Base-by-base conservation (phyloP, 2,329 filamentous ascomycete species). In the Beauveria australis region DNA sequence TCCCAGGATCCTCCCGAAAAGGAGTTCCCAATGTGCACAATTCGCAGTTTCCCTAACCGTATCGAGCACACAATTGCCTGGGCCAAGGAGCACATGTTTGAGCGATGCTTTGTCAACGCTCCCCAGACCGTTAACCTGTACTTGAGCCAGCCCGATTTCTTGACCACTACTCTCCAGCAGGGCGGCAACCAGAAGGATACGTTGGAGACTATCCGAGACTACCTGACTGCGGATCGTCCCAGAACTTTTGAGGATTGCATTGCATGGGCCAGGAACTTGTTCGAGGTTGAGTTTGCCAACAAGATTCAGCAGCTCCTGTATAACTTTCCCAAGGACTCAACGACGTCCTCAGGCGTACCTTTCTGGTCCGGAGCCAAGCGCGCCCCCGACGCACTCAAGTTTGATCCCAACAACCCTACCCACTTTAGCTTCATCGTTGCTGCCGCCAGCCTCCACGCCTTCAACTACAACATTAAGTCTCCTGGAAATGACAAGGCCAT, bases 311-410 rank as follows among this genome's bases (percentile, higher is more conserved):
- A 99, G 74, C 80, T 99, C 57, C 80, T 99, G 40, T 95, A 89
- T 81, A 97, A 97, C 78, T 99, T 99, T 79, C 94, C 94, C 63
- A 96, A 95, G 76, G 93, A 97, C 72, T 89, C 92, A 0, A 86
- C 83, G 60, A 96, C 94, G 1, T 95, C 92, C 2, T 89, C 84
- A 43, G 94, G 94, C 37, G 89, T 92, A 64, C 89, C 86, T 1
- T 99, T 99, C 82, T 99, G 94, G 94, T 97, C 94, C 33, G 93
- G 94, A 12, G 94, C 94, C 53, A 99, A 99, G 84, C 91, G 94
- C 70, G 94, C 94, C 14, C 94, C 94, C 5, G 91, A 95, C 64
- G 83, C 93, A 65, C 81, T 97, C 71, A 92, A 90, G 73, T 99
- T 99, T 67, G 90, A 97, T 68, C 75, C 87, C 52, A 83, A 86